Percentiles rank a stretch among this genome's conserved stretches.
Evolutionary conservation across 1,284 basidiomycete species (phyloP).

Genomic region (Coniferiporia weirii): DNA sequence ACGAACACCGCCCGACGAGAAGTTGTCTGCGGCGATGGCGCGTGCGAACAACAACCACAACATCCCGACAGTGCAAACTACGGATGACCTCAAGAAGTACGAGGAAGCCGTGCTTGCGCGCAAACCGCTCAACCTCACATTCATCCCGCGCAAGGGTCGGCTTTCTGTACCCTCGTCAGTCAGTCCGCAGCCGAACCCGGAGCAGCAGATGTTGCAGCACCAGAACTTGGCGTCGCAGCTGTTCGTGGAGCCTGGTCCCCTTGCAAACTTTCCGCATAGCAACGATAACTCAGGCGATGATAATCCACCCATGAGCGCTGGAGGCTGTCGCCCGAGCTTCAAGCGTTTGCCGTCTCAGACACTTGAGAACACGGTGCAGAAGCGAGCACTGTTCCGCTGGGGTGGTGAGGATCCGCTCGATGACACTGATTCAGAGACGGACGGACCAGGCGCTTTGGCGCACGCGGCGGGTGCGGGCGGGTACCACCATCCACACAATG

Average conservation of each 20-base stretch:
- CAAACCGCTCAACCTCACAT: constrained; percentile 31
- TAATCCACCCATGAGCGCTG: background rate
- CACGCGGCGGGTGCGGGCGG: background rate
- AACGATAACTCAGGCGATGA: constrained; percentile 11
- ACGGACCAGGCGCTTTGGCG: constrained; percentile 5
- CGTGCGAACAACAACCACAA: constrained; percentile 27
- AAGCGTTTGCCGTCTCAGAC: constrained; percentile 70
- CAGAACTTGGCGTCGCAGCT: background rate
- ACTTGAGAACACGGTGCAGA: constrained; percentile 51
- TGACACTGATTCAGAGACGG: constrained; percentile 19
- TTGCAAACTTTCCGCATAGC: background rate
- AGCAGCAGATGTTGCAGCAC: background rate
- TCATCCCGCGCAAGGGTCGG: constrained; percentile 18
- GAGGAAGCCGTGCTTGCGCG: constrained; percentile 70
- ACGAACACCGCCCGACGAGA: constrained; percentile 50
- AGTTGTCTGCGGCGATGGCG: constrained; percentile 27
- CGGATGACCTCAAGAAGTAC: constrained; percentile 64
- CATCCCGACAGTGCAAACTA: constrained; percentile 21
- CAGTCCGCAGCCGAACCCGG: constrained; percentile 6
- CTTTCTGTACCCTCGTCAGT: constrained; percentile 4
- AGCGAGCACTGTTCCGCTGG: constrained; percentile 43
- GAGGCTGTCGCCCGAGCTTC: constrained; percentile 46
- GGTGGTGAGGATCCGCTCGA: constrained; percentile 28
- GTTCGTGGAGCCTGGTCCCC: constrained; percentile 6
- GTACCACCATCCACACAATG: background rate